Conservation (phyloP, 768 basidiomycete species). For the Amanita thiersii region DNA sequence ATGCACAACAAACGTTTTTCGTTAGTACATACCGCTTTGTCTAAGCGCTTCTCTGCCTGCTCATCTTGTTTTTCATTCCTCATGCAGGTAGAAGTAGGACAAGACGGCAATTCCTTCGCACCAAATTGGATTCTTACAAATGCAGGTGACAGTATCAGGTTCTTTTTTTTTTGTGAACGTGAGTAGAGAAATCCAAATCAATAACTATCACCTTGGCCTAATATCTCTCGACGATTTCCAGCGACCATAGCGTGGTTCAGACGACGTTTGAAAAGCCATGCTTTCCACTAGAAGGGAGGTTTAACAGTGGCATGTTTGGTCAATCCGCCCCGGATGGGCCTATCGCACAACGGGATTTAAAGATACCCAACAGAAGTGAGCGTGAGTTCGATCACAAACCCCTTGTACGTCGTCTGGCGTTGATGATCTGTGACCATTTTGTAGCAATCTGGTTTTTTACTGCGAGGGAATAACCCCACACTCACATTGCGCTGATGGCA, state of each 20-base stretch:
- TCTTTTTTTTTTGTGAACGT: constrained; percentile 34
- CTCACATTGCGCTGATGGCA: constrained; percentile 29
- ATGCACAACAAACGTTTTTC: too few relatives aligned
- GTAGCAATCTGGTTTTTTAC: constrained; percentile 30
- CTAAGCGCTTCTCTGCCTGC: too few relatives aligned
- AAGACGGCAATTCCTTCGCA: constrained; percentile 29
- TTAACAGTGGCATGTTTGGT: constrained; percentile 27
- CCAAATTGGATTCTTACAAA: constrained; percentile 23
- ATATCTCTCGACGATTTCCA: constrained; percentile 9
- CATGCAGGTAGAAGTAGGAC: constrained; percentile 33
- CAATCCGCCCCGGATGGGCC: constrained; percentile 11
- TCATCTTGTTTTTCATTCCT: too few relatives aligned
- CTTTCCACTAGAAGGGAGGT: constrained; percentile 27
- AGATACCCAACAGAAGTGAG: constrained; percentile 22
- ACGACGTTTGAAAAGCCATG: constrained; percentile 29
- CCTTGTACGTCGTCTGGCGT: constrained; percentile 3
- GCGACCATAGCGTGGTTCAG: constrained; percentile 34
- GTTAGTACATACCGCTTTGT: too few relatives aligned
- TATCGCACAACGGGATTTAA: constrained; percentile 23
- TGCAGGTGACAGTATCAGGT: constrained; percentile 26
- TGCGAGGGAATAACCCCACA: constrained; percentile 23
- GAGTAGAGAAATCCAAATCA: constrained; percentile 11
- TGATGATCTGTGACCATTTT: background rate
- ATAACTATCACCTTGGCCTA: background rate
- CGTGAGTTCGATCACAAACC: constrained; percentile 20